Percentiles rank a stretch among this genome's conserved stretches.
These are phyloP conservation scores for Phytophthora megakarya DNA, from an alignment of 352 stramenopile species.

Conservation along the genomic window DNA sequence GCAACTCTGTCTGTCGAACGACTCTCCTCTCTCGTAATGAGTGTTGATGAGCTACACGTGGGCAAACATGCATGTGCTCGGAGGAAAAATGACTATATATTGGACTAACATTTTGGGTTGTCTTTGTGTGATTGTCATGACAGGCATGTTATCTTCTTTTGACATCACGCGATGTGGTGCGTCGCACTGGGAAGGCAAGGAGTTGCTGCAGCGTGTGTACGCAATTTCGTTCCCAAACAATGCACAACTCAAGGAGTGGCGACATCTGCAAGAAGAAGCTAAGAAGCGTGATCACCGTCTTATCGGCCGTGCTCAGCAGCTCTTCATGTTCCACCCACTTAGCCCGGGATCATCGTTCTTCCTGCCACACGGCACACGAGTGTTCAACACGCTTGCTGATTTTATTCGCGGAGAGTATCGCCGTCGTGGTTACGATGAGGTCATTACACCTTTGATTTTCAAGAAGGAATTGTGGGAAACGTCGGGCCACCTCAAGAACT, in stretches of 20 bases:
- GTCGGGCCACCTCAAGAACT: constrained; percentile 97
- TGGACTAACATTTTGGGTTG: constrained; percentile 15
- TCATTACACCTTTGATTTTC: constrained; percentile 98
- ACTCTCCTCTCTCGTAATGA: constrained; percentile 81
- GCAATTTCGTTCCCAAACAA: constrained; percentile 95
- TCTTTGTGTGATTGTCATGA: constrained; percentile 7
- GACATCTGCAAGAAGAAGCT: constrained; percentile 93
- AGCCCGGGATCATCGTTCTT: constrained; percentile 98
- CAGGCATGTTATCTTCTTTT: constrained; percentile 93
- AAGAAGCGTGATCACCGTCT: constrained; percentile 96
- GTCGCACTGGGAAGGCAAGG: constrained; percentile 92
- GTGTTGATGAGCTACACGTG: constrained; percentile 80
- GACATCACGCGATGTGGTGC: constrained; percentile 94
- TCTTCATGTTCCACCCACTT: constrained; percentile 96
- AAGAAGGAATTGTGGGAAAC: constrained; percentile 98
- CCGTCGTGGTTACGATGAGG: constrained; percentile 93
- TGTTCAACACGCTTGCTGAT: constrained; percentile 97
- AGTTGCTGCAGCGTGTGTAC: constrained; percentile 97
- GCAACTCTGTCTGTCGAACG: constrained; percentile 56
- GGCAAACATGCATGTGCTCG: constrained; percentile 50
- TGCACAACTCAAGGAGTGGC: constrained; percentile 85
- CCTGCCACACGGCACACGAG: constrained; percentile 95
- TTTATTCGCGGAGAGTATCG: constrained; percentile 89
- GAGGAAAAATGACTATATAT: neutral
- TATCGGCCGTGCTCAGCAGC: constrained; percentile 95